Evolutionary conservation across 768 basidiomycete genomes (phyloP).

Genomic region (Pulveroboletus sp.): DNA sequence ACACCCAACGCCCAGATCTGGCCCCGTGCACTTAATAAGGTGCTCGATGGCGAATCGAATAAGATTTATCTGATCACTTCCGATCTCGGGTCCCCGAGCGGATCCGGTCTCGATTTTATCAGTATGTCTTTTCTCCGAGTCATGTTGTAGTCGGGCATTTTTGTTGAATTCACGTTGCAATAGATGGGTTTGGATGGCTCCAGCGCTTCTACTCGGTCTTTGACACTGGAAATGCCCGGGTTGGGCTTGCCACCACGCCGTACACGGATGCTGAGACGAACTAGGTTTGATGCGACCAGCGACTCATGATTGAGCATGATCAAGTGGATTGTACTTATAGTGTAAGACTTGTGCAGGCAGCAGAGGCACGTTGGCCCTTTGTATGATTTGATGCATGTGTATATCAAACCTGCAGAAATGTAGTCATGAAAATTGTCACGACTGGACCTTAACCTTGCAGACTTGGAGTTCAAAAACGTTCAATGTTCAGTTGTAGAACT

Average conservation of each 20-base stretch:
- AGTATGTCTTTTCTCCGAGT: constrained; percentile 32
- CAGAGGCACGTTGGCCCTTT: background rate
- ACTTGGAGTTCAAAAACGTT: background rate
- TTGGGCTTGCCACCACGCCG: constrained; percentile 27
- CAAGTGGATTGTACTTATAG: background rate
- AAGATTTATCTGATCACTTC: constrained; percentile 57
- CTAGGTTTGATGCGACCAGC: constrained; percentile 10
- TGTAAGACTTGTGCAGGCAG: background rate
- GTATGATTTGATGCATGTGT: background rate
- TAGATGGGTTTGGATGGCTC: constrained; percentile 57
- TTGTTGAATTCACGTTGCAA: constrained; percentile 1
- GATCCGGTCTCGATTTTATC: constrained; percentile 64
- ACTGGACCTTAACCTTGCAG: no score
- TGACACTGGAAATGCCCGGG: constrained; percentile 34
- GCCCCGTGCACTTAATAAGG: constrained; percentile 57
- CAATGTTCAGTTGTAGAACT: no score
- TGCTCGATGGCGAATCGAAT: constrained; percentile 50
- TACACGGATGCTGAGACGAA: constrained; percentile 47
- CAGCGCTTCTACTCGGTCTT: constrained; percentile 61
- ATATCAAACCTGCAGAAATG: background rate
- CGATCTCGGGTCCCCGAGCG: constrained; percentile 49
- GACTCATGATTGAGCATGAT: background rate
- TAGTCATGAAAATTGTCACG: no score
- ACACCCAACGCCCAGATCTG: constrained; percentile 69
- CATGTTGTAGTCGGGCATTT: background rate